Evolutionary conservation across 2,329 filamentous ascomycete species (phyloP).

Genomic region (Torrubiellomyces zombiae): DNA sequence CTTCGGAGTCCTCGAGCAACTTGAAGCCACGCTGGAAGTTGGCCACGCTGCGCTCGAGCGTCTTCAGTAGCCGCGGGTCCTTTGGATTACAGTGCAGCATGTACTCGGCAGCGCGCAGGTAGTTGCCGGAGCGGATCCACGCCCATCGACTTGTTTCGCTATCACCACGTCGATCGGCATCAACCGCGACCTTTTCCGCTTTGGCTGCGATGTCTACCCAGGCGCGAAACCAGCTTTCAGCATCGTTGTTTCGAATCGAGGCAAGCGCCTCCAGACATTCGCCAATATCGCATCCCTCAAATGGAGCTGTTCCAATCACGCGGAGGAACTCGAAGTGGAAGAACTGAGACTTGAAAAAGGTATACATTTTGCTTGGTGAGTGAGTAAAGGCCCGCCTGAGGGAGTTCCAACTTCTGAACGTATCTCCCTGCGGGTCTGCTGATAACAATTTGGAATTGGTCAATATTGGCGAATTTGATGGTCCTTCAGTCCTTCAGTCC

Average conservation of each 20-base stretch:
- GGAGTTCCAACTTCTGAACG: too few species aligned
- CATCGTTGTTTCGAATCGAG: conserved; percentile 20
- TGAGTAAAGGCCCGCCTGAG: too few species aligned
- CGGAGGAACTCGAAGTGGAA: conserved; percentile 27
- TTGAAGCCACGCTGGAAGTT: conserved; percentile 12
- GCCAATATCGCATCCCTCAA: conserved; percentile 20
- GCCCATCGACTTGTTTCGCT: conserved; percentile 14
- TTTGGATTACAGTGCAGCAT: conserved; percentile 9
- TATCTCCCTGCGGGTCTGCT: too few species aligned
- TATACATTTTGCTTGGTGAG: too few species aligned
- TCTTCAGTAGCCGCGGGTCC: conserved; percentile 13
- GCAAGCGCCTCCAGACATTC: conserved; percentile 21
- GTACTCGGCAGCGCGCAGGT: conserved; percentile 19
- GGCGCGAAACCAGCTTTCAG: conserved; percentile 20
- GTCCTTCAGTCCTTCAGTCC: too few species aligned
- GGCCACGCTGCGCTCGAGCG: conserved; percentile 8
- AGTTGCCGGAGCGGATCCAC: conserved; percentile 24
- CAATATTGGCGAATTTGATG: too few species aligned
- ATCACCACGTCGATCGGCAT: conserved; percentile 15
- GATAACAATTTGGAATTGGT: too few species aligned
- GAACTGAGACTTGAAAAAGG: conserved; percentile 15
- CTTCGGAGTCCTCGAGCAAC: too few species aligned
- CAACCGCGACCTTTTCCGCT: conserved; percentile 17
- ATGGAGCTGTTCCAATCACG: conserved; percentile 18
- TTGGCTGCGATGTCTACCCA: conserved; percentile 15